Evolutionary conservation across 352 stramenopile species (phyloP), one percentile per base, ranked within the genome.

Genomic region (Pythium coloratum): DNA sequence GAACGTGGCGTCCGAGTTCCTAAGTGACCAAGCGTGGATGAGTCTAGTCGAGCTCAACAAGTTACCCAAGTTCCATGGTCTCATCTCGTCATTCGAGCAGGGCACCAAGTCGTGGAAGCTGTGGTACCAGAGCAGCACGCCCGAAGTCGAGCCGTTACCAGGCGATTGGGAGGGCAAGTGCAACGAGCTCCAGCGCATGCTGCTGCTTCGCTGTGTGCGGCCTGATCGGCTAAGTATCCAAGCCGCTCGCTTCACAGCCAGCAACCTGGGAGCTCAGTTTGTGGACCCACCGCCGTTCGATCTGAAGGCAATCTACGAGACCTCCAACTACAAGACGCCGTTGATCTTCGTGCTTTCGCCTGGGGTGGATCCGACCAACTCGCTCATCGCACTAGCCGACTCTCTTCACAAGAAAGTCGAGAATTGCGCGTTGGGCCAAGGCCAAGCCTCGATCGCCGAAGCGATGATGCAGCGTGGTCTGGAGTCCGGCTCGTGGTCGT

Each of bases 311-410:
- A 95, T 97, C 44, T 97, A 96, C 73, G 84, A 93, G 32, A 91
- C 78, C 2, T 97, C 88, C 7, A 95, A 75, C 36, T 88, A 88
- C 68, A 91, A 78, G 64, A 98, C 90, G 49, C 96, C 96, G 16
- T 75, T 99, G 20, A 97, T 99, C 62, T 99, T 99, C 60, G 91
- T 99, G 33, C 73, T 99, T 3, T 98, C 91, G 4, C 95, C 96
- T 9, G 96, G 96, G 24, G 92, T 98, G 5, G 96, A 99, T 61
- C 96, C 95, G 6, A 99, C 92, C 0, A 96, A 95, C 58, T 91
- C 94, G 51, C 76, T 98, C 6, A 94, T 97, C 53, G 81, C 87
- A 12, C 67, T 97, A n/a, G 89, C 89, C 0, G 86, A 95, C 8
- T 76, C 77, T 10, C 65, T 97, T 14, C 79, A 90, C 58, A 90